These are phyloP conservation scores for Botrytis galanthina DNA, from an alignment of 2,329 filamentous ascomycete genomes.

Conservation along the genomic window DNA sequence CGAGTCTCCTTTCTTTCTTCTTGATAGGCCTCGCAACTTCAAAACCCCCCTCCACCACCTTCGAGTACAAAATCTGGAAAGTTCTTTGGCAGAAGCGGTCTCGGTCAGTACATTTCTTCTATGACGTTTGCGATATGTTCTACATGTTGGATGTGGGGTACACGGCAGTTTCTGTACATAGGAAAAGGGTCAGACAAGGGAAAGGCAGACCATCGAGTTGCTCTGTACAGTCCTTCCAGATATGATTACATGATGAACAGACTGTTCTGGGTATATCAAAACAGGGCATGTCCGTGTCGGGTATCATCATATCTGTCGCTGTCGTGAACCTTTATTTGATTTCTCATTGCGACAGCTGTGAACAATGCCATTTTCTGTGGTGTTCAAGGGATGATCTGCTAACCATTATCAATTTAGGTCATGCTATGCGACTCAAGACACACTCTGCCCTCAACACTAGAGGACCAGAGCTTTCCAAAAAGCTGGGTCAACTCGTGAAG, in stretches of 20 bases:
- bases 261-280: neutral
- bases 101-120: conserved; percentile 58
- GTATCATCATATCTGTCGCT: neutral
- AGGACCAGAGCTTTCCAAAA: conserved; percentile 84
- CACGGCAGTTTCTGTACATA: neutral
- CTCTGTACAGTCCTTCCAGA: neutral
- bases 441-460: conserved; percentile 62
- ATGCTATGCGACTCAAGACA: conserved; percentile 71
- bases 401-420: conserved; percentile 64
- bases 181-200: neutral
- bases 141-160: conserved; percentile 1
- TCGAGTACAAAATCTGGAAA: conserved; percentile 89
- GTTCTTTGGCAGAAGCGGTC: conserved; percentile 80
- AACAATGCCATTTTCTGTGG: neutral
- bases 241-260: neutral
- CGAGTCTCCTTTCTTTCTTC: neutral
- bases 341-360: neutral
- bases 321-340: neutral
- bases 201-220: neutral
- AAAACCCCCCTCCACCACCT: conserved; percentile 90
- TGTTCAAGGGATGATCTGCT: conserved; percentile 40
- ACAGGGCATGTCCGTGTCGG: neutral
- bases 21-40: conserved; percentile 52
- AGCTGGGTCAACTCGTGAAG: conserved; percentile 96
- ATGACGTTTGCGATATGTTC: conserved; percentile 24